phyloP scores from a whole-genome alignment of 305 asterid species.

The Caryopteris hybrid region DNA sequence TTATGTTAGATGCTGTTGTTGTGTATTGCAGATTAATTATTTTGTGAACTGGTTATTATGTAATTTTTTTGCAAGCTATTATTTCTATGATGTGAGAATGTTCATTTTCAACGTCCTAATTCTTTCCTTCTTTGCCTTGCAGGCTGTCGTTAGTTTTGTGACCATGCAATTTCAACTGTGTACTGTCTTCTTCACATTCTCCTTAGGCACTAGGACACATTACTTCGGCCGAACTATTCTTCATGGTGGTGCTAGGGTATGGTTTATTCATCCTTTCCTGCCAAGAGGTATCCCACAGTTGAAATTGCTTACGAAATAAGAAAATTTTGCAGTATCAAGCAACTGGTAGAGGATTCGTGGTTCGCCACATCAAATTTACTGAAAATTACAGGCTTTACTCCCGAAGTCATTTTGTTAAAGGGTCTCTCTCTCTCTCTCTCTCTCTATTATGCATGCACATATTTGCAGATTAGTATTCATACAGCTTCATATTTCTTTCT shows the following conservation, averaged over 20 bases:
- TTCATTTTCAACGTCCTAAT: conserved; percentile 8
- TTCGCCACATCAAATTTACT: conserved; percentile 80
- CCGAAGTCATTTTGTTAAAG: conserved; percentile 84
- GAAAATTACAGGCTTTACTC: conserved; percentile 88
- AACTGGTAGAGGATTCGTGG: conserved; percentile 88
- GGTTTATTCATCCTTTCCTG: conserved; percentile 25
- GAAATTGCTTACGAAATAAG: conserved; percentile 4
- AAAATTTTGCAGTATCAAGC: conserved; percentile 71
- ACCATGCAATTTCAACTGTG: conserved; percentile 98
- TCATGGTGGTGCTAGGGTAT: conserved; percentile 96
- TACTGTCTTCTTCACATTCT: conserved; percentile 87
- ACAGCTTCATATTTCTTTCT: conserved; percentile 5
- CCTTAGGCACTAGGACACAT: conserved; percentile 90
- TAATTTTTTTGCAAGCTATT: not conserved
- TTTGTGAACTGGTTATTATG: not conserved
- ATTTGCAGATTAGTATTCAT: not conserved
- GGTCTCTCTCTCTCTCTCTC: conserved; percentile 51
- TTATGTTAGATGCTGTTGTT: not conserved
- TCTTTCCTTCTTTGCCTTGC: conserved; percentile 18
- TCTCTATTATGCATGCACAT: not conserved
- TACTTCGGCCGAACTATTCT: conserved; percentile 96
- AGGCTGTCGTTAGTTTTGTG: conserved; percentile 88
- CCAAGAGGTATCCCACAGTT: conserved; percentile 1
- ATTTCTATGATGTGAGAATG: not conserved
- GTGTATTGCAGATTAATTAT: conserved; percentile 1